Base-by-base conservation (phyloP, 2,329 filamentous ascomycete species). In the Penicillium corylophilum region DNA sequence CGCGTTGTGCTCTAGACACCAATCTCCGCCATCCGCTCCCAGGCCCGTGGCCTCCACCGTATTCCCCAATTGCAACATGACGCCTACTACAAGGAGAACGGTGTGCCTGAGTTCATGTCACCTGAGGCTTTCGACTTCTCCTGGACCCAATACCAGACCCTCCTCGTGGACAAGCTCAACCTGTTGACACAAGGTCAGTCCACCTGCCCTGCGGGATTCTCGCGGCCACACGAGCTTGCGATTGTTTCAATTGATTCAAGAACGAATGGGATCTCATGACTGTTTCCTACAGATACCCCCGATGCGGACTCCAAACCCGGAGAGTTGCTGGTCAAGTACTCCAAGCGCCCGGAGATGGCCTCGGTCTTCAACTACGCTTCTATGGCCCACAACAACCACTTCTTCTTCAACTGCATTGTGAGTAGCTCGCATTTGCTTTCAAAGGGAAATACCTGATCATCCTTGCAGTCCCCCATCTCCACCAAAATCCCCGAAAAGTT, bases 291-390 rank as follows among this genome's bases (percentile, higher is more conserved):
- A 90, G 88, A 83, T 61, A 87, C 82, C 61, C 77, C 84, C 16
- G 80, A 82, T 65, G 86, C 86, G 60, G 74, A 83, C 69, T 76
- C 80, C 60, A 76, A 80, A 45, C 73, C 84, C 55, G 85, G 88
- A 72, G 78, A 84, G 42, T 85, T 96, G 67, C 74, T 89, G 67
- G 79, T 93, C 66, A 79, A 84, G 66, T 87, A 87, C 53, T 89
- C 93, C 54, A 90, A 91, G 72, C 83, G 94, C 66, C 87, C 93
- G 40, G 79, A 80, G 61, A 79, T 82, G 57, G 94, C 94, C 38
- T 80, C 86, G 63, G 78, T 87, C 70, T 99, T 99, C 85, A 99
- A 97, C 82, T 84, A 95, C 72, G 94, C 94, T 72, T 95, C 90
- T 64, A 95, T 95, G 89, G 89, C 90, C 50, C 88, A 89, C 81